Base-by-base conservation (phyloP, 2,329 filamentous ascomycete species). In the Neonectria magnoliae region DNA sequence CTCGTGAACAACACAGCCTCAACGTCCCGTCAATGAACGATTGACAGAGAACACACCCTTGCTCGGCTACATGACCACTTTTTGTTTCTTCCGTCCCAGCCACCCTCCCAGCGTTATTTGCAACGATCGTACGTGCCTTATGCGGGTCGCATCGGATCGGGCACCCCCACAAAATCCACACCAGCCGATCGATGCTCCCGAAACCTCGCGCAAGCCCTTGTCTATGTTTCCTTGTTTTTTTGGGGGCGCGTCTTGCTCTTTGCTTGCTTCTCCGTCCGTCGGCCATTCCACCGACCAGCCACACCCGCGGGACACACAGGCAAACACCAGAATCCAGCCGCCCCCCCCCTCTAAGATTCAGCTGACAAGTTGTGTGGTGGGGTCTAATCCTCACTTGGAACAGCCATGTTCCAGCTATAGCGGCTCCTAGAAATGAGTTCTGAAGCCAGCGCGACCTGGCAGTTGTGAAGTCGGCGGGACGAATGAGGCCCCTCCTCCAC, bases 151-250 rank as follows among this genome's bases (percentile, higher is more conserved):
- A 51, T 51, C 48, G n/a, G 48, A 51, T 51, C 48, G 48, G 31
- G 29, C 10, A 51, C 48, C 48, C 48, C 27, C 48, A 33, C 16
- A 33, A 14, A 36, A 51, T 36, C 29, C 48, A 51, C 27, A 13
- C n/a, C 5, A 6, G 8, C 48, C 48, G 48, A 51, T 51, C 48
- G 48, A 51, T 51, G 48, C 48, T 51, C 48, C 48, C 48, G 48
- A 51, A 51, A 51, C 48, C 48, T 51, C 48, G 13, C 48, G 29
- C 29, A 33, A 33, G 25, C 29, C 48, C 48, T 33, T 31, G 27
- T 48, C 22, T 27, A 27, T 16, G 27, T 16, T 25, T n/a, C 16
- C 31, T n/a, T 33, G 11, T 13, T 22, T 20, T 20, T 51, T 51
- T 29, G 27, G 14, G 33, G 36, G 14, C 36, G 36, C 5, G 36